Evolutionary conservation across 352 stramenopile species (phyloP).

Genomic region (Thalassiosira delicatula): DNA sequence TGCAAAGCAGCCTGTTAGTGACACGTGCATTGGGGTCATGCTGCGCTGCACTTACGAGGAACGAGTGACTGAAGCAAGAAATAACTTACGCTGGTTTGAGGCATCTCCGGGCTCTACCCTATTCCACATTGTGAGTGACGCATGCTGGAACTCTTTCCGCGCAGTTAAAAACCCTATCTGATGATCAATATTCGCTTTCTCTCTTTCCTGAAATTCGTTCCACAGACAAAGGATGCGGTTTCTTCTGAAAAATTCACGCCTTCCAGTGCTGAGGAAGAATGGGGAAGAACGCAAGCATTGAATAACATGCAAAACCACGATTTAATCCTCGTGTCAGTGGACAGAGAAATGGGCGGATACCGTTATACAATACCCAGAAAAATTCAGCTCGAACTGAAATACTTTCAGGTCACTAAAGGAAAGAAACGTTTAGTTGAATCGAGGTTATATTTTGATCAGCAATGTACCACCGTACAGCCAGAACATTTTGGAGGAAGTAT

Average conservation of each 20-base stretch:
- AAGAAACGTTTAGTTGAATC: constrained; percentile 73
- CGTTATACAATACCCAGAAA: constrained; percentile 65
- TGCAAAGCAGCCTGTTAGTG: constrained; percentile 36
- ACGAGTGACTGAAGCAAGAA: constrained; percentile 64
- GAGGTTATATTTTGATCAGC: constrained; percentile 73
- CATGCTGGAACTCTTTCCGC: background rate
- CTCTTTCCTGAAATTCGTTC: background rate
- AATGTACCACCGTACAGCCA: constrained; percentile 79
- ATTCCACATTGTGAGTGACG: constrained; percentile 73
- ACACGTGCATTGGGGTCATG: constrained; percentile 59
- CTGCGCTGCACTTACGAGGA: constrained; percentile 92
- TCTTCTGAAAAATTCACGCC: constrained; percentile 42
- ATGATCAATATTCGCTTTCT: background rate
- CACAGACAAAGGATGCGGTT: constrained; percentile 65
- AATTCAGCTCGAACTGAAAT: constrained; percentile 70
- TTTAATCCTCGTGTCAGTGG: constrained; percentile 68
- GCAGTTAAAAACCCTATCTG: background rate
- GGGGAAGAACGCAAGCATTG: constrained; percentile 54
- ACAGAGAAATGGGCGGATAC: constrained; percentile 59
- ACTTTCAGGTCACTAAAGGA: constrained; percentile 67
- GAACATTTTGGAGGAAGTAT: constrained; percentile 76
- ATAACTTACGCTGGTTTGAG: constrained; percentile 77
- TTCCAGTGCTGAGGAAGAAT: constrained; percentile 47
- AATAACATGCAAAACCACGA: constrained; percentile 51
- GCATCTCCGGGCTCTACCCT: constrained; percentile 59